Evolutionary conservation across 225 moss, liverwort and hornwort genomes (phyloP).

Genomic region (Rhytidiadelphus loreus): DNA sequence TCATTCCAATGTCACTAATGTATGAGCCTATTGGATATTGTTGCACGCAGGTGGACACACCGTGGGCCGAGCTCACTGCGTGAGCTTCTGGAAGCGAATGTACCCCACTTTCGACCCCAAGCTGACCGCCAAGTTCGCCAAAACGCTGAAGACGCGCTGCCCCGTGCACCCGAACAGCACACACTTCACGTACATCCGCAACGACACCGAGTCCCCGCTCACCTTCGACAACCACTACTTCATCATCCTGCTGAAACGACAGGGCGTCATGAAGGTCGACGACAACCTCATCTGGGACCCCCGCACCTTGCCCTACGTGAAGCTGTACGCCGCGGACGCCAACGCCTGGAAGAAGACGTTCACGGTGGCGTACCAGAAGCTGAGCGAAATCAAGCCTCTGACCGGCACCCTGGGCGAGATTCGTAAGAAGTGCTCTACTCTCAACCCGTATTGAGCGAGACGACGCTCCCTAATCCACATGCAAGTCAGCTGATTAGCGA

Average conservation of each 20-base stretch:
- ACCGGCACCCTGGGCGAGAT: slow-evolving; percentile 27
- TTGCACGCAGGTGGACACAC: slow-evolving; percentile 35
- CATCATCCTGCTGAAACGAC: slow-evolving; percentile 13
- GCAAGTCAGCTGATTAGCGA: not conserved
- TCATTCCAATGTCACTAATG: not conserved
- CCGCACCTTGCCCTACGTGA: slow-evolving; percentile 30
- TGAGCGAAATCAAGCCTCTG: slow-evolving; percentile 34
- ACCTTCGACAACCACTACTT: slow-evolving; percentile 58
- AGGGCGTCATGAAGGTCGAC: slow-evolving; percentile 45
- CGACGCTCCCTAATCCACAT: not conserved
- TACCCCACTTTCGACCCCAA: slow-evolving; percentile 34
- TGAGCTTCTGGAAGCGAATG: slow-evolving; percentile 28
- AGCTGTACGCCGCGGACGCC: slow-evolving; percentile 32
- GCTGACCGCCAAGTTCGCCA: slow-evolving; percentile 4
- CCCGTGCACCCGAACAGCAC: not conserved
- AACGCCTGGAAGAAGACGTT: slow-evolving; percentile 25
- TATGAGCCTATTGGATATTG: not conserved
- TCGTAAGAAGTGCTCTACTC: slow-evolving; percentile 9
- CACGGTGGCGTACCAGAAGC: slow-evolving; percentile 19
- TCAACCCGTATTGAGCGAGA: not conserved
- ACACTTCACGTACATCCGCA: slow-evolving; percentile 42
- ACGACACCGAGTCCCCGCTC: slow-evolving; percentile 40
- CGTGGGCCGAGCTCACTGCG: slow-evolving; percentile 50
- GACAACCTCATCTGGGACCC: slow-evolving; percentile 38
- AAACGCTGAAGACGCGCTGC: slow-evolving; percentile 28